Evolutionary conservation across 352 stramenopile species (phyloP), one percentile per base, ranked within the genome.

Genomic region (Pythium diclinum): DNA sequence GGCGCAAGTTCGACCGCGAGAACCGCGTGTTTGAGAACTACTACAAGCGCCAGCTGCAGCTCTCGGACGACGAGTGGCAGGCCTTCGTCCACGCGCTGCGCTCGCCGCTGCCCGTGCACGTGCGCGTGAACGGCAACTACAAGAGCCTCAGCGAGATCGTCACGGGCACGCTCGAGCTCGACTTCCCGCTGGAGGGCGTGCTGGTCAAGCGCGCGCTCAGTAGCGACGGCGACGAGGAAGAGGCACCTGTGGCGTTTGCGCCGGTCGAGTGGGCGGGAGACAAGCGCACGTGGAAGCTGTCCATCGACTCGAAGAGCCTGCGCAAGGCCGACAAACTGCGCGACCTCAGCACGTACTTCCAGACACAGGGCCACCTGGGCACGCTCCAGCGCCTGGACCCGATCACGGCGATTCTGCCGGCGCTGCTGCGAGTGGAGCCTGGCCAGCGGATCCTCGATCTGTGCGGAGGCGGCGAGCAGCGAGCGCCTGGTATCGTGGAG

Each of bases 371-470:
- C 47, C 74, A 88, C 7, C 68, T 91, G 19, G 94, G 97, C 1
- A 96, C 82, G 33, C 76, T 99, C 3, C 90, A 97, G 40, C 79
- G 83, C 25, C 95, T 99, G 65, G 98, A 99, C 67, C 83, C 97
- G 9, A 94, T 96, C 32, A 97, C 87, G 47, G 99, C 98, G 83
- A 78, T 99, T 38, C 86, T 98, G 5, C 94, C 97, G 3, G 75
- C 96, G 42, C 97, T 99, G 53, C 82, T 99, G 19, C 74, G 96
- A 67, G 77, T 94, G 0, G 62, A 94, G 63, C 87, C 86, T 4
- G 77, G 94, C 52, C 79, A 98, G 67, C 72, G 72, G 14, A 75
- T 93, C 30, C 59, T 91, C 8, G 81, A 93, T 71, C 72, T 93
- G 21, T 89, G 83, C 36, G 81, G 83, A 36, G 82, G 76, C 54